Evolutionary conservation across 352 stramenopile genomes (phyloP), one percentile per base, ranked within the genome.

Genomic region (Globisporangium irregulare): DNA sequence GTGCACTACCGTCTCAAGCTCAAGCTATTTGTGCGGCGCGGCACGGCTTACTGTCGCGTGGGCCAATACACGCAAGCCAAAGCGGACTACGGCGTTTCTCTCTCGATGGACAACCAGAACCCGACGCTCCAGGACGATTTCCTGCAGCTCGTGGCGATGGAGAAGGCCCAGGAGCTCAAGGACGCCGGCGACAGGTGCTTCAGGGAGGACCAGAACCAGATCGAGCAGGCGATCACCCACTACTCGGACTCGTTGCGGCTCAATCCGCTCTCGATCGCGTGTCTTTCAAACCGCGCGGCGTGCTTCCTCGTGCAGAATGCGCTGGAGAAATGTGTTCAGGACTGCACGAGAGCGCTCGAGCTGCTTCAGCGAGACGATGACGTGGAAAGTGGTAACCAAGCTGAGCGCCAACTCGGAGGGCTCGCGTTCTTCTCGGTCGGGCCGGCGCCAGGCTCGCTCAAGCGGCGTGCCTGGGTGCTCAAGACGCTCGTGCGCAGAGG

Each of bases 61-160:
- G 79, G 81, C 1, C 76, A 88, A 54, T 89, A 77, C 60, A 84
- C 68, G 9, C 68, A 90, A 59, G 82, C 80, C 24, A 93, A 93
- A 66, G 82, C 87, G 3, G 87, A 95, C 72, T 95, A 93, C 50
- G 85, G 85, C 25, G 84, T 92, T 25, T 85, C 87, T 1, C 74
- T 90, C 5, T 88, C 84, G 1, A 89, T 95, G 78, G 85, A 93
- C 59, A 82, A 70, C n/a, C 79, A 93, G 59, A 91, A 93, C 58
- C 54, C 68, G 20, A 73, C 81, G 34, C 75, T 93, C 6, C 76
- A 86, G 57, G 73, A 91, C 29, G 87, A 95, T 38, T 93, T 91
- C 50, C 59, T 78, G 29, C 74, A 90, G 69, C 76, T 95, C 46
- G 61, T 90, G 7, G 69, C 70, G 32, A 71, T 92, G 43, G 82